Conservation (phyloP, 2,329 filamentous ascomycete genomes). For the Penicillium sp. region DNA sequence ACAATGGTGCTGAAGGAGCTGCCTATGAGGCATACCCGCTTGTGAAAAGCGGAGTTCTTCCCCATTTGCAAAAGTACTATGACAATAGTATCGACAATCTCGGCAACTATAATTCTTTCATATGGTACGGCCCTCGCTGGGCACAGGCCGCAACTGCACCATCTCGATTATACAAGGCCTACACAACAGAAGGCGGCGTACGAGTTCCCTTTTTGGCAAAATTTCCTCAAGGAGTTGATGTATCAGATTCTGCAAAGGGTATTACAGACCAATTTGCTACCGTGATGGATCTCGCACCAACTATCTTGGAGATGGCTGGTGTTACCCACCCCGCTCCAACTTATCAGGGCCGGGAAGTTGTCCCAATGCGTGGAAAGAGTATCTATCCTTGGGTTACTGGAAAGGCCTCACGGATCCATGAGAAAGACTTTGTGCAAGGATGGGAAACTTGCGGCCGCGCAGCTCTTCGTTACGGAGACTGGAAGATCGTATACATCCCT, state of each 20-base stretch:
- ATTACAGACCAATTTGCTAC: conserved; percentile 53
- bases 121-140: conserved; percentile 60
- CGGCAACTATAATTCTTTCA: conserved; percentile 54
- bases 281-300: conserved; percentile 51
- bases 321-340: conserved; percentile 51
- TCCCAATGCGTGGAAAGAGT: conserved; percentile 49
- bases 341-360: conserved; percentile 50
- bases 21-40: conserved; percentile 58
- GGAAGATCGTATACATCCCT: conserved; percentile 57
- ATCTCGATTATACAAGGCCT: conserved; percentile 47
- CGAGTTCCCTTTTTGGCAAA: conserved; percentile 51
- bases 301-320: conserved; percentile 40
- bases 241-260: conserved; percentile 23
- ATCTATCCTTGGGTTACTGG: conserved; percentile 43
- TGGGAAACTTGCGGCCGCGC: conserved; percentile 56
- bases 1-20: conserved; percentile 61
- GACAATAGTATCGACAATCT: conserved; percentile 57
- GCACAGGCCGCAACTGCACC: conserved; percentile 53
- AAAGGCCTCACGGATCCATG: conserved; percentile 41
- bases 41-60: conserved; percentile 51
- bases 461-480: conserved; percentile 54
- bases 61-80: conserved; percentile 55
- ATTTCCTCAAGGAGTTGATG: conserved; percentile 30
- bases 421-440: conserved; percentile 50
- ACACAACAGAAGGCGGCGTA: conserved; percentile 50